Conservation (phyloP, 2,329 filamentous ascomycete species). For the Trichoderma koningii region DNA sequence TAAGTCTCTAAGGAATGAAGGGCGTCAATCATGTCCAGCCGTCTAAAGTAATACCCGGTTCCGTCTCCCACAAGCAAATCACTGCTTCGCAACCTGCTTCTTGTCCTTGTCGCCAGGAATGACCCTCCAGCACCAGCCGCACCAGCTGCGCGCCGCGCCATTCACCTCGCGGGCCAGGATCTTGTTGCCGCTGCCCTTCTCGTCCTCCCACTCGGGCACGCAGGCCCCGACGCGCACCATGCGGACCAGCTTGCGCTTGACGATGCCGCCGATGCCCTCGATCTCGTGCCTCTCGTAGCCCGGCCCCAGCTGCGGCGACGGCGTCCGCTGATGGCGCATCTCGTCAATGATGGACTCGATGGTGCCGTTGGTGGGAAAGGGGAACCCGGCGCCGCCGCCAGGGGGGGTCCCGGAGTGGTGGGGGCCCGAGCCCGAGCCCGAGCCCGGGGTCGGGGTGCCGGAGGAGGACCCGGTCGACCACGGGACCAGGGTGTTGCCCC, state of each 20-base stretch:
- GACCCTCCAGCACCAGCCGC: conserved; percentile 84
- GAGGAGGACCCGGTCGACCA: conserved; percentile 31
- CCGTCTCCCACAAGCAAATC: background rate
- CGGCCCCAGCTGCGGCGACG: conserved; percentile 58
- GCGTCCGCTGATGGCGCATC: conserved; percentile 45
- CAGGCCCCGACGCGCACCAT: conserved; percentile 79
- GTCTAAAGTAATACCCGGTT: conserved; percentile 5
- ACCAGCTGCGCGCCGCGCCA: conserved; percentile 77
- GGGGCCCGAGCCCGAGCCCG: conserved; percentile 21
- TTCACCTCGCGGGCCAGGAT: conserved; percentile 71
- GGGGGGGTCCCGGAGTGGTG: conserved; percentile 31
- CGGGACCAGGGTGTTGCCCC: conserved; percentile 43
- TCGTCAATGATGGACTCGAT: conserved; percentile 38
- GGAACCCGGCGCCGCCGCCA: conserved; percentile 29
- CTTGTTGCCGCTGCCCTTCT: conserved; percentile 56
- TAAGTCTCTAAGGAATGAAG: background rate
- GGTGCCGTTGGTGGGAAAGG: conserved; percentile 29
- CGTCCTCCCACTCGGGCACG: conserved; percentile 83
- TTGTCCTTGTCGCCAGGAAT: conserved; percentile 60
- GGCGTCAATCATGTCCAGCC: background rate
- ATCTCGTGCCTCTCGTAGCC: conserved; percentile 88
- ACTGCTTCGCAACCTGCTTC: conserved; percentile 31
- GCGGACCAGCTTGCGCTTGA: conserved; percentile 86
- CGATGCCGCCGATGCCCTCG: conserved; percentile 82
- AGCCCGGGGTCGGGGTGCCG: conserved; percentile 22